phyloP scores from a whole-genome alignment of 2,329 filamentous ascomycete species.

The Botrytis galanthina region DNA sequence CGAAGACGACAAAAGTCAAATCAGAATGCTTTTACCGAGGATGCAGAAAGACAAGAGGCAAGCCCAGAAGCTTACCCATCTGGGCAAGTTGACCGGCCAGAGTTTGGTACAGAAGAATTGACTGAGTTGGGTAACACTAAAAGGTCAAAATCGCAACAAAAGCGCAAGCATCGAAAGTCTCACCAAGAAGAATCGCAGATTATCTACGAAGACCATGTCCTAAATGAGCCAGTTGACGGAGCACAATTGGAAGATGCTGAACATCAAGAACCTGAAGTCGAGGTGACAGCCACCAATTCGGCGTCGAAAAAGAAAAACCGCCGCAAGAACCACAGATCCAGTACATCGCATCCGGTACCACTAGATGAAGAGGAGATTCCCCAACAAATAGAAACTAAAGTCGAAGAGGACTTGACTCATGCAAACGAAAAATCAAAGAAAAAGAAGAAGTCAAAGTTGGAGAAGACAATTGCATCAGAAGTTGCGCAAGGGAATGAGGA shows the following conservation, averaged over 20 bases:
- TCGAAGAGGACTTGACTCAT: background rate
- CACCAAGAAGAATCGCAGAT: background rate
- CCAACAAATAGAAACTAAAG: background rate
- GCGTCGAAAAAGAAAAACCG: background rate
- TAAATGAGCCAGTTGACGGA: background rate
- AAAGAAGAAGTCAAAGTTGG: background rate
- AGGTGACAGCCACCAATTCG: background rate
- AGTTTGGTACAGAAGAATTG: background rate
- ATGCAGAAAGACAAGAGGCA: background rate
- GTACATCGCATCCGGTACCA: background rate
- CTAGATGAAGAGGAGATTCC: background rate
- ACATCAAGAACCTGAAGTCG: background rate
- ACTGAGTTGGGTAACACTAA: background rate
- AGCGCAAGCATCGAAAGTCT: conserved; percentile 11
- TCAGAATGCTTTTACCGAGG: background rate
- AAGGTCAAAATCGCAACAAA: background rate
- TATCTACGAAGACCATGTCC: background rate
- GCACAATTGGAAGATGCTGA: background rate
- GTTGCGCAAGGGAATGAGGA: background rate
- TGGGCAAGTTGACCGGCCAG: background rate
- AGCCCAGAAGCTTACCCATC: background rate
- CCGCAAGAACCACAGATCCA: background rate
- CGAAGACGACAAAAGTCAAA: background rate
- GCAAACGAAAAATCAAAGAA: background rate
- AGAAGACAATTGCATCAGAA: background rate